These are phyloP conservation scores for Hermanozyma aechmeae DNA, from an alignment of 805 yeast genomes.

Conservation along the genomic window DNA sequence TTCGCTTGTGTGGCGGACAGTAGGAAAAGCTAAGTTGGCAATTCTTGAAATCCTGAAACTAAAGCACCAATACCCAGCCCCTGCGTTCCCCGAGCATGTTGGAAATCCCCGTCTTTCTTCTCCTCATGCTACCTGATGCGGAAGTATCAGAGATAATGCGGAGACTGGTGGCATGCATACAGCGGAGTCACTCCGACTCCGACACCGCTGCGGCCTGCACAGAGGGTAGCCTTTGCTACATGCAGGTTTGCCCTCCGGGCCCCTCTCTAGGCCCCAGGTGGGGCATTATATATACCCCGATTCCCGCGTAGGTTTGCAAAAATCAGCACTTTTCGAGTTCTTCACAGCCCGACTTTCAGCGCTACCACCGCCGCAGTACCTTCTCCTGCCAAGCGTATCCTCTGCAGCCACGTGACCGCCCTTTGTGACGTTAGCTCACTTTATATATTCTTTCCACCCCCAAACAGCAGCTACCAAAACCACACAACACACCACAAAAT, in stretches of 20 bases:
- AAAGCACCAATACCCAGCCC: too few species aligned
- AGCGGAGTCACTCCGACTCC: slow-evolving; percentile 2
- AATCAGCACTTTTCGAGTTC: background rate
- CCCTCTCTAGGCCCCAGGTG: background rate
- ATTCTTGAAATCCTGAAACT: too few species aligned
- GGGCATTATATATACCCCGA: background rate
- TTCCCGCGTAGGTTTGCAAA: background rate
- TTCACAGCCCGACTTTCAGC: background rate
- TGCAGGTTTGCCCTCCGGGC: background rate
- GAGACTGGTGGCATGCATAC: slow-evolving; percentile 1
- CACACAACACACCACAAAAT: slow-evolving; percentile 10
- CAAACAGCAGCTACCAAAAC: too few species aligned
- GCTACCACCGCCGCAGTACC: background rate
- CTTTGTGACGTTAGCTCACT: too few species aligned
- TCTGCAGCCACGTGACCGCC: too few species aligned
- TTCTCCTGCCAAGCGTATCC: background rate
- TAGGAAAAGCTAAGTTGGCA: too few species aligned
- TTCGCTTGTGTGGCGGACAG: too few species aligned
- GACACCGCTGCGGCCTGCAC: background rate
- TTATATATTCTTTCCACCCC: too few species aligned
- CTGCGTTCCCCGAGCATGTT: too few species aligned
- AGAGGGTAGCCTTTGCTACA: background rate
- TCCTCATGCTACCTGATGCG: too few species aligned
- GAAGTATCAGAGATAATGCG: slow-evolving; percentile 2
- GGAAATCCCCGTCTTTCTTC: too few species aligned